Evolutionary conservation across 208 protist genomes (phyloP).

Genomic region (Balamuthia mandrillaris): DNA sequence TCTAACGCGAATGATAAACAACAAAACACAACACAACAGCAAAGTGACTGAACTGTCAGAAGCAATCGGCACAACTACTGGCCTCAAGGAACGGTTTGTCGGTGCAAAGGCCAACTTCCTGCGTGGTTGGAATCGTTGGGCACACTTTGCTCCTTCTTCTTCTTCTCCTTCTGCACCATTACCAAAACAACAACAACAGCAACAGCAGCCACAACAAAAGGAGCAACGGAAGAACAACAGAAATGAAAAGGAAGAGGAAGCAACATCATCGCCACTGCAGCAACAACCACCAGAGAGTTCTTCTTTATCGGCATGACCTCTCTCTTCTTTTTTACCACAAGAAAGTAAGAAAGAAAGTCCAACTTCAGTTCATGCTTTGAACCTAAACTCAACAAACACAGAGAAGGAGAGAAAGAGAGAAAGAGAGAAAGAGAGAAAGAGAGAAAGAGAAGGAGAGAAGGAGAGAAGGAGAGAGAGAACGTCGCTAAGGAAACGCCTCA

Average conservation of each 20-base stretch:
- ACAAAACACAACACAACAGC: background rate
- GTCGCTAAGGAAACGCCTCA: too few relatives aligned
- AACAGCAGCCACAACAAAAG: background rate
- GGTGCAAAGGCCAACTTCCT: background rate
- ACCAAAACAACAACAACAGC: conserved; percentile 7
- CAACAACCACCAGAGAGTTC: background rate
- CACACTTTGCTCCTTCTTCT: too few relatives aligned
- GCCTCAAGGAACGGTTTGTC: background rate
- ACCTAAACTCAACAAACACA: too few relatives aligned
- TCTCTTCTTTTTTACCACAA: too few relatives aligned
- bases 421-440: too few relatives aligned
- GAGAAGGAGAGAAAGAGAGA: too few relatives aligned
- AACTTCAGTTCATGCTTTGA: too few relatives aligned
- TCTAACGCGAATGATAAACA: too few relatives aligned
- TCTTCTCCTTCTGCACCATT: too few relatives aligned
- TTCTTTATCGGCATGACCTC: background rate
- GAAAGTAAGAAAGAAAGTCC: too few relatives aligned
- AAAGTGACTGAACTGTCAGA: conserved; percentile 18
- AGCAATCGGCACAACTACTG: background rate
- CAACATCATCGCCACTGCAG: background rate
- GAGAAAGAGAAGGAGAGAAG: too few relatives aligned
- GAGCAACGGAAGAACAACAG: background rate
- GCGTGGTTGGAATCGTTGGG: background rate
- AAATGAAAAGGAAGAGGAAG: background rate
- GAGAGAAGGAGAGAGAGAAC: too few relatives aligned